phyloP scores from a whole-genome alignment of 2,329 filamentous ascomycete species.

The Macroventuria anomochaeta region DNA sequence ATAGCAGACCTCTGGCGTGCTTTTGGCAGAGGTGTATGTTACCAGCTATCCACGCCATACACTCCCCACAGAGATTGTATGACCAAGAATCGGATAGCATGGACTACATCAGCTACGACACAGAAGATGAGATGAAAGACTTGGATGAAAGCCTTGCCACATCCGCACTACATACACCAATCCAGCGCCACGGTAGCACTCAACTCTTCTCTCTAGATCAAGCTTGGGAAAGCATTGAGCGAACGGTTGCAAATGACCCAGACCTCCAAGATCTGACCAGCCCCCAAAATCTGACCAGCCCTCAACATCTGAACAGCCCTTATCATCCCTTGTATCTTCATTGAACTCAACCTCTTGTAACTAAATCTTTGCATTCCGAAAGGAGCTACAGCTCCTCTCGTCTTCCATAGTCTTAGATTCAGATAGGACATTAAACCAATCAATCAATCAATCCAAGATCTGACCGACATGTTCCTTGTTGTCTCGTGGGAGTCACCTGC shows the following conservation, averaged over 20 bases:
- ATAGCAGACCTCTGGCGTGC: constrained; percentile 6
- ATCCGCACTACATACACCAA: constrained; percentile 4
- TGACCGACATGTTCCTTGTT: constrained; percentile 11
- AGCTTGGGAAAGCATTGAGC: constrained; percentile 7
- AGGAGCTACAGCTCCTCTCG: too few species aligned
- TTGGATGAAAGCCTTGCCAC: constrained; percentile 11
- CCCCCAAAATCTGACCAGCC: too few species aligned
- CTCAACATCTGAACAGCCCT: too few species aligned
- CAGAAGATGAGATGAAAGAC: constrained; percentile 2
- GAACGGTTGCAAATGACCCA: not conserved
- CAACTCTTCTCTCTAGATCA: constrained; percentile 1
- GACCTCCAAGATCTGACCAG: not conserved
- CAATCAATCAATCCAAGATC: too few species aligned
- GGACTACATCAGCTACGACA: constrained; percentile 8
- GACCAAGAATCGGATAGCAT: not conserved
- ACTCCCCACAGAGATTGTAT: not conserved
- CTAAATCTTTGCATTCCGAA: too few species aligned
- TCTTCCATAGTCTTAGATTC: too few species aligned
- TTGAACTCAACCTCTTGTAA: too few species aligned
- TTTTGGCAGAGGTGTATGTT: constrained; percentile 17
- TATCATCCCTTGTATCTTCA: too few species aligned
- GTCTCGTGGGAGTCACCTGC: constrained; percentile 12
- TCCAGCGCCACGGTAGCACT: constrained; percentile 7
- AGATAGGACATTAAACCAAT: too few species aligned
- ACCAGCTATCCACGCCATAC: constrained; percentile 5